Conservation (phyloP, 306 rosid genomes). For the Carpinus fangiana region DNA sequence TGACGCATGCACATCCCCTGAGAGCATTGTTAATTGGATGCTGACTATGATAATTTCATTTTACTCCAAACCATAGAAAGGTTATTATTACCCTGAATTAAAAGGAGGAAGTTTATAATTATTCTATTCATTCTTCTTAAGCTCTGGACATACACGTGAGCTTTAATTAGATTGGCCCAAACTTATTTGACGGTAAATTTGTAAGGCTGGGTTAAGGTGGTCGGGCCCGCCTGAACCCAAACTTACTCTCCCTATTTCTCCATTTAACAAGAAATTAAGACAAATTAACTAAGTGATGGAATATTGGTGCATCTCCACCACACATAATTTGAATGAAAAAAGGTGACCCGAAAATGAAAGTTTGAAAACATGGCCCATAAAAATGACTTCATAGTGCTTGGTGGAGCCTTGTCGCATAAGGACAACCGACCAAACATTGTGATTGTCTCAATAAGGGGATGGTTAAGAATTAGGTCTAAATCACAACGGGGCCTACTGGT, state of each 20-base stretch:
- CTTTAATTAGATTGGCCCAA: slow-evolving; percentile 18
- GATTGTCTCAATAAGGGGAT: slow-evolving; percentile 20
- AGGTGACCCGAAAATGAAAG: not conserved
- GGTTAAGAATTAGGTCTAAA: slow-evolving; percentile 23
- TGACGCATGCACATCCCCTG: too few species aligned
- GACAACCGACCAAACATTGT: slow-evolving; percentile 23
- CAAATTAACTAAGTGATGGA: too few species aligned
- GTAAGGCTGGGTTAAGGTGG: slow-evolving; percentile 7
- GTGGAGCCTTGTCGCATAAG: slow-evolving; percentile 31
- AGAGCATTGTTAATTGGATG: too few species aligned
- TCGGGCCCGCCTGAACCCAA: slow-evolving; percentile 40
- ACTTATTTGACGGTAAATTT: not conserved
- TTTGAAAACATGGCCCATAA: too few species aligned
- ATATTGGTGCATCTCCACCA: not conserved
- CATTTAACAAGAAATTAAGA: too few species aligned
- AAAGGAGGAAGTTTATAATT: too few species aligned
- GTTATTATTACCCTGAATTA: too few species aligned
- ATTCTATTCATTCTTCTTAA: not conserved
- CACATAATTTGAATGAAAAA: not conserved
- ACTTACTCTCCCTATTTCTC: not conserved
- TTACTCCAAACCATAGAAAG: too few species aligned
- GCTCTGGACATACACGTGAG: slow-evolving; percentile 25
- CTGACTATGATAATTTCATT: too few species aligned
- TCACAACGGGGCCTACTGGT: slow-evolving; percentile 42
- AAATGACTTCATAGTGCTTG: not conserved